Evolutionary conservation across 2,329 filamentous ascomycete genomes (phyloP), one percentile per base, ranked within the genome.

Genomic region (Exophiala spinifera): DNA sequence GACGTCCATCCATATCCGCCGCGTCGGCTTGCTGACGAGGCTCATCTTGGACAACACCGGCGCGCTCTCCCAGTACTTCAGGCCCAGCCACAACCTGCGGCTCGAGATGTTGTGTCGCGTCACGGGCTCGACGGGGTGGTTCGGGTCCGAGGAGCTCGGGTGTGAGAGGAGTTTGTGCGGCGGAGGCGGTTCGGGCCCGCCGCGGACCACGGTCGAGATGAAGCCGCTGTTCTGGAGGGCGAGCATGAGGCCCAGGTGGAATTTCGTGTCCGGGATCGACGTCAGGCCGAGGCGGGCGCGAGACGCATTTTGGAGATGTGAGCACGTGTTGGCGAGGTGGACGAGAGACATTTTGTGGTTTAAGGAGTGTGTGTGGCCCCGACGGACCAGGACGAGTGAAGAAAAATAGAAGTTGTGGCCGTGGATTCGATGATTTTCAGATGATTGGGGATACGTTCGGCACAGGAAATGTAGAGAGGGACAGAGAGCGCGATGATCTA

Each of bases 301-400:
- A 53, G 87, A 87, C 63, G 88, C 89, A 77, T 96, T 96, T 72
- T 94, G 89, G 53, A 96, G 80, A 76, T 96, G 91, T 63, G 90
- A 91, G 79, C 89, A 95, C 74, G 91, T 84, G 77, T 92, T 78
- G 65, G 84, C 80, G 61, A 95, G 81, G 72, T 86, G 83, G 68
- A 82, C 77, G 73, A 96, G 81, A 65, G 85, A 88, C 86, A 89
- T 88, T 25, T 47, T 57, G 51, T 17, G 13, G 11, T n/a, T 14
- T 11, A 13, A 23, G 8, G 28, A 19, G 5, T 15, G 13, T 39
- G 8, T n/a, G n/a, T 23, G 46, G 36, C 15, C 33, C 15, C 31
- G 19, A 31, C 15, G 43, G 50, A 21, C 40, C n/a, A 15, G 17
- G n/a, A n/a, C 36, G 36, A 10, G 10, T 10, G 28, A 11, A 31